Evolutionary conservation across 768 basidiomycete genomes (phyloP).

Genomic region (Auricularia sp.): DNA sequence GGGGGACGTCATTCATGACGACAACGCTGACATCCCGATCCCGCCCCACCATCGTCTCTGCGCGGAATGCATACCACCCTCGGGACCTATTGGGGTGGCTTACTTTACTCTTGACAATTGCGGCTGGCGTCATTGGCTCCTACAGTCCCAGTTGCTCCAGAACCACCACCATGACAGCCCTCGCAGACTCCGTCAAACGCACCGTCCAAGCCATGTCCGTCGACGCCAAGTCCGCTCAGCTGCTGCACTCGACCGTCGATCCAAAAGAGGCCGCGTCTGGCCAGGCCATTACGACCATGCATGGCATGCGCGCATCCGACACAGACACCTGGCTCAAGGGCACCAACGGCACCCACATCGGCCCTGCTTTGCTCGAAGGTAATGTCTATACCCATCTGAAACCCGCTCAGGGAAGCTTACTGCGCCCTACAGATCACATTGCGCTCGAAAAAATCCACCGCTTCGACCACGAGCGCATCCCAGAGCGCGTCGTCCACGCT

Average conservation of each 20-base stretch:
- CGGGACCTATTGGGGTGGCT: no score
- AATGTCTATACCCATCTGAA: neutral
- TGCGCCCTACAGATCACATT: conserved; percentile 38
- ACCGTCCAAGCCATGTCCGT: neutral
- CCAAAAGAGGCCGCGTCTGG: neutral
- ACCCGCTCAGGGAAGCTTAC: neutral
- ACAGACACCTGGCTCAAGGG: conserved; percentile 62
- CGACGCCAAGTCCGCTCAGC: neutral
- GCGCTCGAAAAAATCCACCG: conserved; percentile 65
- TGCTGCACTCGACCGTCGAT: neutral
- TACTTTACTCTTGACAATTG: no score
- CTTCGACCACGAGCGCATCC: conserved; percentile 85
- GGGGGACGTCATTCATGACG: no score
- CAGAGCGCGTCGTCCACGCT: conserved; percentile 55
- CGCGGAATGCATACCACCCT: no score
- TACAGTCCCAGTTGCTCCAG: no score
- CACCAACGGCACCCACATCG: conserved; percentile 35
- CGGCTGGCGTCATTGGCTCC: no score
- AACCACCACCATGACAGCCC: neutral
- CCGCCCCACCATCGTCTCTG: no score
- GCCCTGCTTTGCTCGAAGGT: conserved; percentile 62
- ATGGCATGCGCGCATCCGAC: conserved; percentile 46
- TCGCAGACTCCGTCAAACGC: neutral
- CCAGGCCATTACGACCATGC: conserved; percentile 39
- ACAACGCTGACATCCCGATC: no score